Percentiles rank a stretch among this genome's conserved stretches.
phyloP scores from a whole-genome alignment of 257 asterid genomes.

The Gentiana dahurica region DNA sequence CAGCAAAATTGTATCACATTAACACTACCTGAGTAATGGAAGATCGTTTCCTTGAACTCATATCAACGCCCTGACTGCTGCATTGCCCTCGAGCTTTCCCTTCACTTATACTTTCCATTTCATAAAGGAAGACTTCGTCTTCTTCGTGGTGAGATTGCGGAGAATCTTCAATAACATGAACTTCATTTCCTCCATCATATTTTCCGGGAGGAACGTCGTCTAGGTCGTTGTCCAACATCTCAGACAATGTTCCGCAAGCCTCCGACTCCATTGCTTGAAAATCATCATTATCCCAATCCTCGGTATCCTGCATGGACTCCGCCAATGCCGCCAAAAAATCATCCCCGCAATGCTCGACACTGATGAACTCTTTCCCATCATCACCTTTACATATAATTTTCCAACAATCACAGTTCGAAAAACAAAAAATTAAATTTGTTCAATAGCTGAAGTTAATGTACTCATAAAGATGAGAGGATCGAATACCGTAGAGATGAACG shows the following conservation, averaged over 20 bases:
- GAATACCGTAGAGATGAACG: constrained; percentile 62
- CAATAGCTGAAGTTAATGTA: neutral
- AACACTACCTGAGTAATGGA: constrained; percentile 35
- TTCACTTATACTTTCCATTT: constrained; percentile 15
- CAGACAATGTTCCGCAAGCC: constrained; percentile 71
- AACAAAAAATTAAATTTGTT: neutral
- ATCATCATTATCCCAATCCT: constrained; percentile 98
- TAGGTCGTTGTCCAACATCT: constrained; percentile 49
- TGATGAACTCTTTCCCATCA: constrained; percentile 73
- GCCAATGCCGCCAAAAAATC: constrained; percentile 87
- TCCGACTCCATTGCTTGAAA: constrained; percentile 73
- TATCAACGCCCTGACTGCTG: constrained; percentile 12
- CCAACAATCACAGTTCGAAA: neutral
- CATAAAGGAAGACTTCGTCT: constrained; percentile 9
- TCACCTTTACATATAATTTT: constrained; percentile 42
- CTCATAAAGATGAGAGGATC: neutral
- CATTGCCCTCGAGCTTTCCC: neutral
- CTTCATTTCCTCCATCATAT: constrained; percentile 14
- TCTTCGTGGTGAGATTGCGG: constrained; percentile 45
- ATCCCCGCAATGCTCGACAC: constrained; percentile 87
- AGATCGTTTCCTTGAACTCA: constrained; percentile 22
- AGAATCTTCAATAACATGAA: constrained; percentile 50
- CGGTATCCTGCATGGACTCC: constrained; percentile 58
- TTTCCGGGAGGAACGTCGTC: constrained; percentile 7
- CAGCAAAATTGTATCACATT: neutral